Percentiles rank a stretch among this genome's conserved stretches.
Conservation (phyloP, 2,329 filamentous ascomycete species). For the Plectosphaerella cucumerina region DNA sequence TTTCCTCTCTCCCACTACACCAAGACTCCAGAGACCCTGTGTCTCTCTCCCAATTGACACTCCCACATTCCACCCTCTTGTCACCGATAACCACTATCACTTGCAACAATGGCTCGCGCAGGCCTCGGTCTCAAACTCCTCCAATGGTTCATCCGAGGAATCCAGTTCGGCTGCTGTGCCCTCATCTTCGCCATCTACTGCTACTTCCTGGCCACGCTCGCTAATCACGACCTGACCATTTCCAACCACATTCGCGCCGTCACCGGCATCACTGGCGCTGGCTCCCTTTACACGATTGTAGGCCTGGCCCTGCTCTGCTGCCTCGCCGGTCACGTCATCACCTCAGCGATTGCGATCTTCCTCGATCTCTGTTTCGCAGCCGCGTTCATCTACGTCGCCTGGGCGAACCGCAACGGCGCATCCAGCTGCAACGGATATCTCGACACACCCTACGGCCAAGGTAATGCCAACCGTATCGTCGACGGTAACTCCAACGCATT, state of each 20-base stretch:
- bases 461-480: slow-evolving; percentile 44
- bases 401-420: slow-evolving; percentile 67
- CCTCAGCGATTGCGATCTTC: slow-evolving; percentile 68
- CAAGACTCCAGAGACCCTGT: no score
- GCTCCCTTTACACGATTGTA: slow-evolving; percentile 68
- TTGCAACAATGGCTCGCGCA: slow-evolving; percentile 50
- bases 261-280: slow-evolving; percentile 71
- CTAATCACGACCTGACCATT: slow-evolving; percentile 60
- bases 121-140: slow-evolving; percentile 62
- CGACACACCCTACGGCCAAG: slow-evolving; percentile 65
- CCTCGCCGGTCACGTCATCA: slow-evolving; percentile 69
- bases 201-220: slow-evolving; percentile 76
- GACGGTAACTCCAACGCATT: slow-evolving; percentile 46
- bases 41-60: no score
- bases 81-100: neutral
- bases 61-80: neutral
- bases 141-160: slow-evolving; percentile 67
- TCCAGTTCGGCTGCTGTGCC: slow-evolving; percentile 69
- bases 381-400: slow-evolving; percentile 77
- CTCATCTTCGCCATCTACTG: slow-evolving; percentile 76
- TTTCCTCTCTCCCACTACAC: neutral
- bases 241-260: slow-evolving; percentile 66
- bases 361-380: slow-evolving; percentile 74
- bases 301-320: slow-evolving; percentile 75
- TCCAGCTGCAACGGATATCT: slow-evolving; percentile 57